Percentiles rank a stretch among this genome's conserved stretches.
Conservation (phyloP, 2,329 filamentous ascomycete genomes). For the Diaporthe batatas region DNA sequence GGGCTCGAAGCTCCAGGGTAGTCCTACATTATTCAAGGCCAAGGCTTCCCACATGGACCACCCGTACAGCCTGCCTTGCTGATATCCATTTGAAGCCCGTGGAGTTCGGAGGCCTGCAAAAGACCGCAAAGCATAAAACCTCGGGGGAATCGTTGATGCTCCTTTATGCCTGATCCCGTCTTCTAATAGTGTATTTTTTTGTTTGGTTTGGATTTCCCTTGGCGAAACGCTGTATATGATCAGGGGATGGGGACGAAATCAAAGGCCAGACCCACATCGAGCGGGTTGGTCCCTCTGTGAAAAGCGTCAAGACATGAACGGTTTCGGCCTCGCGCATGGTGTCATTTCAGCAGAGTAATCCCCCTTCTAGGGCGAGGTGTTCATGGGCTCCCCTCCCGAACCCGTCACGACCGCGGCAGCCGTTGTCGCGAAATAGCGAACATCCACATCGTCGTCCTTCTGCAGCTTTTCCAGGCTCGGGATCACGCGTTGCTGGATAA, state of each 20-base stretch:
- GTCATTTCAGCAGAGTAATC: slow-evolving; percentile 46
- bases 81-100: slow-evolving; percentile 33
- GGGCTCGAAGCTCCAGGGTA: slow-evolving; percentile 39
- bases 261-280: slow-evolving; percentile 33
- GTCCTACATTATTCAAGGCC: slow-evolving; percentile 39
- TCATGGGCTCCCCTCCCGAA: slow-evolving; percentile 71
- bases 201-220: slow-evolving; percentile 38
- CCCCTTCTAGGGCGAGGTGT: slow-evolving; percentile 76
- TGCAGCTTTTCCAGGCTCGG: slow-evolving; percentile 95
- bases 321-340: background rate
- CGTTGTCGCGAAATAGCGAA: slow-evolving; percentile 96
- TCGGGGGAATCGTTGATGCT: slow-evolving; percentile 34
- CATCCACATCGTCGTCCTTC: slow-evolving; percentile 97
- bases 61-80: slow-evolving; percentile 17
- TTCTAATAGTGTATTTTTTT: slow-evolving; percentile 42
- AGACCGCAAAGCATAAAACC: slow-evolving; percentile 33
- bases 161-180: slow-evolving; percentile 41
- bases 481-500: slow-evolving; percentile 88
- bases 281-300: slow-evolving; percentile 10
- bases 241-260: slow-evolving; percentile 30
- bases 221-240: slow-evolving; percentile 39
- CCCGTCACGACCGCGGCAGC: slow-evolving; percentile 75
- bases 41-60: slow-evolving; percentile 30
- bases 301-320: slow-evolving; percentile 16
- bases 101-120: slow-evolving; percentile 12